Evolutionary conservation across 225 moss, liverwort and hornwort species (phyloP).

Genomic region (Ulota crispa): DNA sequence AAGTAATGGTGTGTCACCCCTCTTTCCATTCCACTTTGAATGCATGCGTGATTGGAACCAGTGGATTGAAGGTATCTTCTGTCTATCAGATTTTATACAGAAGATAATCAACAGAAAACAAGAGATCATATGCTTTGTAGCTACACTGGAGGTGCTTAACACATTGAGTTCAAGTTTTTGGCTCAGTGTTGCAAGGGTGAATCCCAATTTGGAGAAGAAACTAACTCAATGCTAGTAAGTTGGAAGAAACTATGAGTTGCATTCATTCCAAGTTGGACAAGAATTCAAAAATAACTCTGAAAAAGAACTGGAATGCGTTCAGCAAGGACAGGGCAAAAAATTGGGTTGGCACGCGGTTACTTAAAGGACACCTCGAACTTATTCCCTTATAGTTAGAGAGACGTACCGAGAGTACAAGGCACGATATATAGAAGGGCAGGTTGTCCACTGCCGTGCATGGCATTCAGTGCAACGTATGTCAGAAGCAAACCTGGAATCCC

Average conservation of each 20-base stretch:
- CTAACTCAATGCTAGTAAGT: not conserved
- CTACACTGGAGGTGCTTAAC: not conserved
- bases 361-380: not conserved
- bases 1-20: not conserved
- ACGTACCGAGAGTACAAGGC: conserved; percentile 79
- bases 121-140: too few species aligned
- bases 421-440: conserved; percentile 90
- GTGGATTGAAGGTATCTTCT: not conserved
- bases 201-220: not conserved
- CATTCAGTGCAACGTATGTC: conserved; percentile 75
- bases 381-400: not conserved
- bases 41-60: not conserved
- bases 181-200: not conserved
- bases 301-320: not conserved
- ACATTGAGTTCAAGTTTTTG: not conserved
- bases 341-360: not conserved
- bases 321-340: not conserved
- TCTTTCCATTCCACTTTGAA: not conserved
- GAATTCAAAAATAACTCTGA: not conserved
- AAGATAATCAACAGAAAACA: not conserved
- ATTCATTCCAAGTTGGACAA: not conserved
- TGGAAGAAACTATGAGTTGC: not conserved
- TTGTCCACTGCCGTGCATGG: conserved; percentile 81
- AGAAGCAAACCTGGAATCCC: conserved; percentile 64
- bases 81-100: not conserved